phyloP scores from a whole-genome alignment of 2,329 filamentous ascomycete genomes.

The Penicillium italicum region DNA sequence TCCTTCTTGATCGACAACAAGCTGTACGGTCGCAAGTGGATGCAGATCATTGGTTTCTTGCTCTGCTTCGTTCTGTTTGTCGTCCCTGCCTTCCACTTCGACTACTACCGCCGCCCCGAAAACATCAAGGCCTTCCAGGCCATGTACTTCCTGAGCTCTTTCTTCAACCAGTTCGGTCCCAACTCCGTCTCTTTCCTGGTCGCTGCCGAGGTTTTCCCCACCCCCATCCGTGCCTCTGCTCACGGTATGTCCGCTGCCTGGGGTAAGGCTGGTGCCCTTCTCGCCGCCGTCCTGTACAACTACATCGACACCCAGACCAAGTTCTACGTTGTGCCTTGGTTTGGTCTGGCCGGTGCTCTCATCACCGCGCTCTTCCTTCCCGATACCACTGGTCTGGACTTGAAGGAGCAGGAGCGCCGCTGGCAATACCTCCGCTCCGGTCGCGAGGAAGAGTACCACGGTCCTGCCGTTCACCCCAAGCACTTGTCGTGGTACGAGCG shows the following conservation, averaged over 20 bases:
- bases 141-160: constrained; percentile 97
- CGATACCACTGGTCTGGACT: constrained; percentile 93
- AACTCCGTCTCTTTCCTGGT: constrained; percentile 96
- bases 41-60: constrained; percentile 92
- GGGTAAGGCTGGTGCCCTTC: constrained; percentile 83
- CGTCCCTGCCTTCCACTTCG: constrained; percentile 81
- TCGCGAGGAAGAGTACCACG: constrained; percentile 79
- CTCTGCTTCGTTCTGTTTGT: constrained; percentile 93
- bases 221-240: constrained; percentile 84
- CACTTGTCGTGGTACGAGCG: constrained; percentile 90
- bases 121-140: constrained; percentile 89
- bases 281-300: constrained; percentile 87
- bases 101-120: constrained; percentile 69
- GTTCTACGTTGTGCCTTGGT: constrained; percentile 94
- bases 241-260: constrained; percentile 92
- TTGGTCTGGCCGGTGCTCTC: constrained; percentile 80
- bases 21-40: constrained; percentile 90
- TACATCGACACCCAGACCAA: constrained; percentile 83
- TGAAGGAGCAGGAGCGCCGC: constrained; percentile 94
- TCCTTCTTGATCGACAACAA: constrained; percentile 92
- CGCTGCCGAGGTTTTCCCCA: constrained; percentile 94
- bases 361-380: constrained; percentile 83
- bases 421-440: constrained; percentile 83
- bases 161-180: constrained; percentile 98
- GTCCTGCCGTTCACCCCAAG: constrained; percentile 83